These are phyloP conservation scores for Malbranchea zuffiana DNA, from an alignment of 2,329 filamentous ascomycete species.

Conservation along the genomic window DNA sequence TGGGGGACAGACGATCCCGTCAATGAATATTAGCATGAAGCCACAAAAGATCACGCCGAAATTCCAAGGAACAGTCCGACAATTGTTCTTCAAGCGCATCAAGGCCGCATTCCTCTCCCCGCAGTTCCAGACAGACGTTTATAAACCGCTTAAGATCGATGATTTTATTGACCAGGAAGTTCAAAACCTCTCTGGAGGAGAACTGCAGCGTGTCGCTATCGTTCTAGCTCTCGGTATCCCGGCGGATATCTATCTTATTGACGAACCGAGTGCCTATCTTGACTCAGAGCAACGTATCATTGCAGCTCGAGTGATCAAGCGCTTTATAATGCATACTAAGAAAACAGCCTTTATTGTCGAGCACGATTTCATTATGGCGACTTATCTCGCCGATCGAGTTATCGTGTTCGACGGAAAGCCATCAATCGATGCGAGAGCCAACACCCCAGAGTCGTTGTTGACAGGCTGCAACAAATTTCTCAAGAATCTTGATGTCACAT, in stretches of 20 bases:
- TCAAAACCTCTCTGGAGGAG: conserved; percentile 97
- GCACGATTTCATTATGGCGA: conserved; percentile 99
- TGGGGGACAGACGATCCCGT: conserved; percentile 61
- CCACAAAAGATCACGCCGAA: conserved; percentile 99
- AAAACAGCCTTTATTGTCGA: conserved; percentile 99
- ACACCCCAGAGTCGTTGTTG: conserved; percentile 79
- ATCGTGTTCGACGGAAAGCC: conserved; percentile 97
- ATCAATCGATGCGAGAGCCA: conserved; percentile 76
- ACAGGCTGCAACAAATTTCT: conserved; percentile 95
- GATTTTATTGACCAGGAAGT: conserved; percentile 99
- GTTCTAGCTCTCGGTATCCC: conserved; percentile 91
- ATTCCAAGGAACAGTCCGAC: conserved; percentile 90
- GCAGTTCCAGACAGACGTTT: conserved; percentile 98
- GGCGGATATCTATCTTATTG: conserved; percentile 96
- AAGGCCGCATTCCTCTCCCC: conserved; percentile 91
- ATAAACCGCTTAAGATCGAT: conserved; percentile 97
- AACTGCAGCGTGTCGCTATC: conserved; percentile 97
- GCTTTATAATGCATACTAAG: conserved; percentile 99
- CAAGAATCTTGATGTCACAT: conserved; percentile 94
- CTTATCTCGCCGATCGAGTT: conserved; percentile 76
- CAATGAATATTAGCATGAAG: conserved; percentile 99
- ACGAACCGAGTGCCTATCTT: conserved; percentile 93
- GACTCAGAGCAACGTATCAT: conserved; percentile 99
- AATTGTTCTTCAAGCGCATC: conserved; percentile 99
- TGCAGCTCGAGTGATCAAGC: conserved; percentile 93